phyloP scores from a whole-genome alignment of 1,284 basidiomycete species.

The Tylopilus sp. region DNA sequence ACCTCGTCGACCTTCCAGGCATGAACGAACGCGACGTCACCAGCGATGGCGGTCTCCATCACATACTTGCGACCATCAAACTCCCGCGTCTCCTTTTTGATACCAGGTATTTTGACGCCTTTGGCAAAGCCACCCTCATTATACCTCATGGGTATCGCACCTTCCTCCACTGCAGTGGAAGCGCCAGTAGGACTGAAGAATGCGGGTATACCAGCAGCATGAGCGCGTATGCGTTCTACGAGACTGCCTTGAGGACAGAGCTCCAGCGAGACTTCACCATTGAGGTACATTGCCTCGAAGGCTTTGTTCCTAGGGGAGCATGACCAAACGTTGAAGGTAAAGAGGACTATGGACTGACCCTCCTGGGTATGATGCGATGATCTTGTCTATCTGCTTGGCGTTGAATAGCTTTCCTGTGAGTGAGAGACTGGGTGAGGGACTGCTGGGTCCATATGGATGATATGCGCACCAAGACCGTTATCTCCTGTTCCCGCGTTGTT shows the following conservation, averaged over 20 bases:
- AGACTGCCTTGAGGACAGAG: conserved; percentile 91
- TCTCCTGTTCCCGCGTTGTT: conserved; percentile 86
- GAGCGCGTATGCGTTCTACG: conserved; percentile 86
- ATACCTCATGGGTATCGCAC: conserved; percentile 72
- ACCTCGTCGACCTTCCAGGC: conserved; percentile 96
- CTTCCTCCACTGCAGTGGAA: conserved; percentile 81
- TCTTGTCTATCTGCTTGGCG: conserved; percentile 74
- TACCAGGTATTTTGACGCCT: conserved; percentile 66
- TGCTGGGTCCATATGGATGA: neutral
- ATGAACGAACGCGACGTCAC: conserved; percentile 85
- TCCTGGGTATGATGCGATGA: conserved; percentile 88
- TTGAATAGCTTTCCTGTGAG: conserved; percentile 71
- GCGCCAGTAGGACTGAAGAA: conserved; percentile 96
- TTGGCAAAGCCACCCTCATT: conserved; percentile 62
- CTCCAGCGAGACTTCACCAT: conserved; percentile 80
- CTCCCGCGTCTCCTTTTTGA: conserved; percentile 75
- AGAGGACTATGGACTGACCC: conserved; percentile 45
- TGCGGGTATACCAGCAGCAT: conserved; percentile 92
- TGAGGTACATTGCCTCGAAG: conserved; percentile 75
- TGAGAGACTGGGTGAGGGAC: conserved; percentile 1
- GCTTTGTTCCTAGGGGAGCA: conserved; percentile 60
- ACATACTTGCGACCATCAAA: conserved; percentile 84
- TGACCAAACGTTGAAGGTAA: neutral
- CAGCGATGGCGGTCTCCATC: conserved; percentile 83
- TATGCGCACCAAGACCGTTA: conserved; percentile 68